Conservation (phyloP, 805 yeast species). For the Candida ulmi region DNA sequence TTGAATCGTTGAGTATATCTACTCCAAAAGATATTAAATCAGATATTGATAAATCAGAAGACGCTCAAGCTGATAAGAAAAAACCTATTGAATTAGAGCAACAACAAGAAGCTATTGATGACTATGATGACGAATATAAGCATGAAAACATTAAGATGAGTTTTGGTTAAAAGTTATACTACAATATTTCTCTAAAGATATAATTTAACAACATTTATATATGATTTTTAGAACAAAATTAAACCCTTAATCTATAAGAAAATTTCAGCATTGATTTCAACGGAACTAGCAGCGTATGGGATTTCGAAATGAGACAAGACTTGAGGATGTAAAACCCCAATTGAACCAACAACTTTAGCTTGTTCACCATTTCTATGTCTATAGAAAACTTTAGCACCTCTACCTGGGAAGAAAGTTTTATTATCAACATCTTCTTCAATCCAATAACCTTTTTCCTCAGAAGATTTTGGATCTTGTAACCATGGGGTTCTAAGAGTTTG, state of each 20-base stretch:
- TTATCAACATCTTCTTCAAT: conserved; percentile 63
- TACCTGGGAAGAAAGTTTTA: conserved; percentile 89
- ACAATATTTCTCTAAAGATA: too few relatives aligned
- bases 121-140: conserved; percentile 10
- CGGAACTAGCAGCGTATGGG: conserved; percentile 88
- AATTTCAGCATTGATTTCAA: conserved; percentile 85
- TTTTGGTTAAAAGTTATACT: conserved; percentile 11
- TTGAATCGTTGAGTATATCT: too few relatives aligned
- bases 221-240: neutral
- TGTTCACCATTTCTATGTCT: conserved; percentile 57
- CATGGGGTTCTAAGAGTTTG: conserved; percentile 89
- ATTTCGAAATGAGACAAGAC: conserved; percentile 83
- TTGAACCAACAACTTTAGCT: conserved; percentile 61
- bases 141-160: conserved; percentile 19
- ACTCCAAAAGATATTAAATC: too few relatives aligned
- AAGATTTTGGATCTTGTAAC: conserved; percentile 45
- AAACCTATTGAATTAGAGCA: too few relatives aligned
- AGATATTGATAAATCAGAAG: too few relatives aligned
- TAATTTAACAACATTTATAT: neutral
- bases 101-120: too few relatives aligned
- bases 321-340: conserved; percentile 95
- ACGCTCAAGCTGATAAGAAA: too few relatives aligned
- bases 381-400: conserved; percentile 87
- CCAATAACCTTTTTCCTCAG: conserved; percentile 77
- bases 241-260: conserved; percentile 42